Base-by-base conservation (phyloP, 2,329 filamentous ascomycete genomes). In the Scytalidium sp. region DNA sequence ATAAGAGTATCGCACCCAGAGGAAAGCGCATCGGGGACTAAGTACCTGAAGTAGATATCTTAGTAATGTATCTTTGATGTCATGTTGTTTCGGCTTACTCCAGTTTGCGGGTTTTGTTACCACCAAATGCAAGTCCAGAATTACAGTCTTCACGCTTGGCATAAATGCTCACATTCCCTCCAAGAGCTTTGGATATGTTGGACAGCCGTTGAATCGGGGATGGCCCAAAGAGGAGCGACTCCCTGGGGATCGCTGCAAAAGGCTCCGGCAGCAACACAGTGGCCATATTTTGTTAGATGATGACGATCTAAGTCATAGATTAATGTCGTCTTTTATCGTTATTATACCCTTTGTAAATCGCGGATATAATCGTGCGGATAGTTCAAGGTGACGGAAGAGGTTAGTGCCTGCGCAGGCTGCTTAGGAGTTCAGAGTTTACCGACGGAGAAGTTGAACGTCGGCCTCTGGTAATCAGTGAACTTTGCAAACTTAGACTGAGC, bases 61-160 rank as follows among this genome's bases (percentile, higher is more conserved):
- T 29, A 49, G 46, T 8, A 27, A 27, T 7, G 13, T 27, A 41
- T 2, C 1, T 42, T n/a, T 17, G 43, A 3, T 27, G 19, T 15
- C 13, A 7, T 36, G 11, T 36, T 6, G 17, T 36, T 36, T n/a
- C 5, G 17, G 60, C 63, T 56, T 63, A 80, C 73, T 88, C 84
- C 2, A 88, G 74, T 66, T 88, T 88, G 50, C 84, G 75, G 23
- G 79, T 81, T 68, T 88, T 88, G 71, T 88, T 88, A 47, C 83
- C 84, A 32, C 84, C 84, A 59, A 76, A 86, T 3, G 84, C 84
- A 17, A 87, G 75, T 1, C 79, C 80, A 2, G 82, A 85, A 68
- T 85, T 87, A 61, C 83, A 81, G 68, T 89, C 86, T 56, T 89
- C 85, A 45, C 85, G 78, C 68, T 89, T 89, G 47, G 85, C 85